Evolutionary conservation across 2,329 filamentous ascomycete species (phyloP), one percentile per base, ranked within the genome.

Genomic region (Plectosphaerella plurivora): DNA sequence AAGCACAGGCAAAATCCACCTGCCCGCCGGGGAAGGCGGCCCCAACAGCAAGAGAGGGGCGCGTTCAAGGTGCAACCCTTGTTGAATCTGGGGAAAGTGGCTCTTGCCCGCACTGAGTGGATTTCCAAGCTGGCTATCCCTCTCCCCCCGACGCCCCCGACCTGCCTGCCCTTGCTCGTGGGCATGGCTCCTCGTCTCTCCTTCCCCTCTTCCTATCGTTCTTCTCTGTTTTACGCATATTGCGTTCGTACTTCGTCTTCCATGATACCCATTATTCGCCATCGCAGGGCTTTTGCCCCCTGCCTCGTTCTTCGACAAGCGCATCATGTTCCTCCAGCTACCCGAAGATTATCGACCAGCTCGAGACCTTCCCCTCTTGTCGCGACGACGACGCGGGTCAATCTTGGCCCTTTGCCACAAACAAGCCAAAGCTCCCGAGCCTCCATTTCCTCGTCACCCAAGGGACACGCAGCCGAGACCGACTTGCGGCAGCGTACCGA

Each of bases 281-380:
- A 41, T 35, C 57, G 57, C 15, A 57, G 63, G 55, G 57, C 57
- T 53, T 51, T 59, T 48, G 59, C 62, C 50, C 51, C 57, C 54
- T 61, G 59, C 35, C 53, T 50, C 41, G 39, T 57, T 36, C 52
- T 65, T n/a, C 55, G 58, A 49, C 57, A 52, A 46, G 53, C 33
- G 8, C 51, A 61, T 4, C 28, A 33, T 33, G 4, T 9, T 12
- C 3, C 28, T 33, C 7, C 28, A 33, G 3, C 28, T 8, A 8
- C 28, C 28, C 28, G 28, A 33, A 33, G 28, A 33, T 33, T 8
- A 8, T 8, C 28, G 11, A 33, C 28, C 8, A 33, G 28, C 28
- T 8, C 28, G 4, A 33, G 28, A 33, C 28, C 8, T 9, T 8
- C 11, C 8, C 25, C 25, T 28, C 28, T 33, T 12, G 28, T 33